phyloP scores from a whole-genome alignment of 139 green algal species.

The Nannochloris sp. region DNA sequence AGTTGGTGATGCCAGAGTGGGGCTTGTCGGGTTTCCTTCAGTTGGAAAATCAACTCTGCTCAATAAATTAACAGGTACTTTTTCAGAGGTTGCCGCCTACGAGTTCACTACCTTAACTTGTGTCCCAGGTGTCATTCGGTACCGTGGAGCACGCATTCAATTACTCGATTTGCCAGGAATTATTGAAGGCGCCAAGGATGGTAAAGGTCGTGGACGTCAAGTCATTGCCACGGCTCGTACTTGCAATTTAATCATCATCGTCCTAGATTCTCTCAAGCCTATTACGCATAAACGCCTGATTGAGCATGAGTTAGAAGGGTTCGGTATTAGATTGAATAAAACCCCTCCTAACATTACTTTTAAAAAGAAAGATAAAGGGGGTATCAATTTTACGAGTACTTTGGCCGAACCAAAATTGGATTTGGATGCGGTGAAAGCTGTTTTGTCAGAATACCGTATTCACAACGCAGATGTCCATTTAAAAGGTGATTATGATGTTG shows the following conservation, averaged over 20 bases:
- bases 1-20: constrained; percentile 91
- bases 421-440: constrained; percentile 81
- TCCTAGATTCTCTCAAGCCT: constrained; percentile 97
- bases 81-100: constrained; percentile 91
- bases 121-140: constrained; percentile 88
- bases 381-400: constrained; percentile 65
- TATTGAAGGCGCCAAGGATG: constrained; percentile 97
- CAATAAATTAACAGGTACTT: constrained; percentile 96
- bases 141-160: constrained; percentile 84
- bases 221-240: constrained; percentile 94
- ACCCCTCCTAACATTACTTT: constrained; percentile 87
- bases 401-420: constrained; percentile 66
- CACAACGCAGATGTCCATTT: constrained; percentile 93
- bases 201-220: constrained; percentile 81
- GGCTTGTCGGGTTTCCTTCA: constrained; percentile 91
- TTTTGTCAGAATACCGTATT: constrained; percentile 79
- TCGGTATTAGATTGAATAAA: constrained; percentile 96
- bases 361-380: constrained; percentile 91
- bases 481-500: constrained; percentile 72
- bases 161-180: constrained; percentile 97
- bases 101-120: constrained; percentile 99
- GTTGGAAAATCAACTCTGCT: constrained; percentile 98
- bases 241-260: constrained; percentile 97
- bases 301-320: constrained; percentile 87
- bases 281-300: constrained; percentile 95